phyloP scores from a whole-genome alignment of 1,139 yeast genomes.

The Kodamaea sp. region DNA sequence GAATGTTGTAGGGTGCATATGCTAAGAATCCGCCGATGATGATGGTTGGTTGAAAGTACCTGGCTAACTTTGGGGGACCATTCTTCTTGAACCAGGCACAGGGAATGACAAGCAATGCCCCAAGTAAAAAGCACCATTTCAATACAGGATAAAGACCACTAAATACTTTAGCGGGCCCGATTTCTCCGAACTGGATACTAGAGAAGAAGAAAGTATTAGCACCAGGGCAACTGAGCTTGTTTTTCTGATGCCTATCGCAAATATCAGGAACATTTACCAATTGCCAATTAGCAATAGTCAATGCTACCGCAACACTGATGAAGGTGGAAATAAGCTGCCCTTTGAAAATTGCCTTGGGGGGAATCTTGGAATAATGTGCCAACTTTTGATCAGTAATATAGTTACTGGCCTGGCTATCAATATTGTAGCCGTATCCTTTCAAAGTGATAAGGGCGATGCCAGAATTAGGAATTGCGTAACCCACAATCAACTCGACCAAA shows the following conservation, averaged over 20 bases:
- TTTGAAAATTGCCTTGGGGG: conserved; percentile 64
- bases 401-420: conserved; percentile 62
- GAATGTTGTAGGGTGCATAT: conserved; percentile 57
- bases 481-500: conserved; percentile 59
- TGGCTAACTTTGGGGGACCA: conserved; percentile 31
- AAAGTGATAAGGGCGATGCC: conserved; percentile 60
- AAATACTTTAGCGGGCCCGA: conserved; percentile 63
- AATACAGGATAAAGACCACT: conserved; percentile 49
- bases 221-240: conserved; percentile 51
- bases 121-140: conserved; percentile 55
- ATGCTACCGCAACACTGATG: conserved; percentile 46
- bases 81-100: conserved; percentile 41
- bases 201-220: conserved; percentile 51
- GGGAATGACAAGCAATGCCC: conserved; percentile 46
- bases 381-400: conserved; percentile 58
- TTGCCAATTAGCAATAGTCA: conserved; percentile 59
- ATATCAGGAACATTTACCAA: conserved; percentile 46
- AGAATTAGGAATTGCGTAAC: conserved; percentile 65
- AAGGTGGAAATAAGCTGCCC: conserved; percentile 52
- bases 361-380: conserved; percentile 62
- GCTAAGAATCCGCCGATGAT: conserved; percentile 47
- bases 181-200: conserved; percentile 64
- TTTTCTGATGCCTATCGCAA: conserved; percentile 45
- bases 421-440: conserved; percentile 60
- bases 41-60: conserved; percentile 48